Base-by-base conservation (phyloP, 768 basidiomycete species). In the Tricholoma sp. region DNA sequence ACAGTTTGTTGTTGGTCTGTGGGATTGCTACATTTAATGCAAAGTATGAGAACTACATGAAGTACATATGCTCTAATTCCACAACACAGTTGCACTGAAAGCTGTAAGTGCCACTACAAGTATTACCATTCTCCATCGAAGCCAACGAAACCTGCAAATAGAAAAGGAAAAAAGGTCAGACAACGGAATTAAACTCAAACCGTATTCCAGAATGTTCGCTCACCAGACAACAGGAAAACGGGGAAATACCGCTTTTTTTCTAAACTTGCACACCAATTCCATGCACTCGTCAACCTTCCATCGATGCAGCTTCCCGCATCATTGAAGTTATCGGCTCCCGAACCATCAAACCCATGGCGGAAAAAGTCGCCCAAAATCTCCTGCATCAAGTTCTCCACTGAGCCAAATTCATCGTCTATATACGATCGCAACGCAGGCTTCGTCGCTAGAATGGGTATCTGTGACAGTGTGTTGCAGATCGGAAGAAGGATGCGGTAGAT, bases 311-410 rank as follows among this genome's bases (percentile, higher is more conserved):
- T 90, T 15, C 91, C 90, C 37, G 91, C 91, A 66, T 93, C 91
- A 66, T 88, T 91, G 74, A 90, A 92, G 68, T 91, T 92, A 65
- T 92, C 91, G 3, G 91, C 91, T n/a, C 91, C 91, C 24, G 88
- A 90, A 1, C 91, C 91, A 68, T 94, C 91, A 66, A 93, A 93
- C 1, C 85, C 91, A 62, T 94, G 91, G 49, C 87, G 77, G 72
- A 93, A 93, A 75, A 94, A 92, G 69, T 94, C 91, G 31, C 81
- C 76, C 48, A 93, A 72, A 61, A 94, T 88, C 57, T 91, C 90
- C 51, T 76, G 79, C 32, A 76, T 76, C 48, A 85, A 79, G 63
- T 82, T 82, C 7, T 92, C 91, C 9, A 74, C 69, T 13, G 88
- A 88, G 4, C 91, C 91, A 66, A 87, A 94, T 68, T 94, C 91